Evolutionary conservation across 2,329 filamentous ascomycete genomes (phyloP).

Genomic region (Apiospora kogelbergensis): DNA sequence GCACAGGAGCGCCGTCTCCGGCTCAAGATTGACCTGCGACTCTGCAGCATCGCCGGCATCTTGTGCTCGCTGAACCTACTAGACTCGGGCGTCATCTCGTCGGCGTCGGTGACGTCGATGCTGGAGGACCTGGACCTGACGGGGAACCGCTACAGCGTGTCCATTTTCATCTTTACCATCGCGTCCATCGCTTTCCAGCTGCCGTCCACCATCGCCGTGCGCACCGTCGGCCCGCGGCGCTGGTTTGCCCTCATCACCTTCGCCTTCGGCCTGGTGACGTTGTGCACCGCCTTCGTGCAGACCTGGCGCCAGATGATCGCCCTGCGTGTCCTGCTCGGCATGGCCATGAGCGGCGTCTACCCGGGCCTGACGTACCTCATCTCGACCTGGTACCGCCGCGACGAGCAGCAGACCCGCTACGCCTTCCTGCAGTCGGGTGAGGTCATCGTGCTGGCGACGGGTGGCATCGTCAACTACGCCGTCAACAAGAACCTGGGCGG

Average conservation of each 20-base stretch:
- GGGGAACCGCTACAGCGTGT: slow-evolving; percentile 66
- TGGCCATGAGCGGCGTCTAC: slow-evolving; percentile 58
- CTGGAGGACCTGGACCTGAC: slow-evolving; percentile 61
- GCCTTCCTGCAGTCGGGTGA: slow-evolving; percentile 65
- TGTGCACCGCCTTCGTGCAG: slow-evolving; percentile 67
- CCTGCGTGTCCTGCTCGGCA: slow-evolving; percentile 63
- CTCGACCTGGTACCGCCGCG: slow-evolving; percentile 61
- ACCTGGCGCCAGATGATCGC: slow-evolving; percentile 71
- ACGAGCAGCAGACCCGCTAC: slow-evolving; percentile 65
- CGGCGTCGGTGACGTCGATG: slow-evolving; percentile 69
- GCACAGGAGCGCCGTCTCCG: slow-evolving; percentile 38
- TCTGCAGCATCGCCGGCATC: slow-evolving; percentile 71
- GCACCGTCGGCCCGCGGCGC: slow-evolving; percentile 62
- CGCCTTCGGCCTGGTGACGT: slow-evolving; percentile 59
- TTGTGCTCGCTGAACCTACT: slow-evolving; percentile 69
- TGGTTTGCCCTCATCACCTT: slow-evolving; percentile 68
- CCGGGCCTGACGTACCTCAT: slow-evolving; percentile 53
- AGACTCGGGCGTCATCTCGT: slow-evolving; percentile 69
- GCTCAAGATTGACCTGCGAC: slow-evolving; percentile 64
- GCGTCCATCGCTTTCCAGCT: slow-evolving; percentile 67
- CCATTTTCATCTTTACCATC: slow-evolving; percentile 74
- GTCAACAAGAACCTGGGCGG: slow-evolving; percentile 62
- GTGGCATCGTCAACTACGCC: slow-evolving; percentile 66
- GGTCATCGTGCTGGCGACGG: slow-evolving; percentile 64
- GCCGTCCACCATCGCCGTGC: slow-evolving; percentile 65